phyloP scores from a whole-genome alignment of 2,329 filamentous ascomycete species.

The Sordariomycetes sp. region DNA sequence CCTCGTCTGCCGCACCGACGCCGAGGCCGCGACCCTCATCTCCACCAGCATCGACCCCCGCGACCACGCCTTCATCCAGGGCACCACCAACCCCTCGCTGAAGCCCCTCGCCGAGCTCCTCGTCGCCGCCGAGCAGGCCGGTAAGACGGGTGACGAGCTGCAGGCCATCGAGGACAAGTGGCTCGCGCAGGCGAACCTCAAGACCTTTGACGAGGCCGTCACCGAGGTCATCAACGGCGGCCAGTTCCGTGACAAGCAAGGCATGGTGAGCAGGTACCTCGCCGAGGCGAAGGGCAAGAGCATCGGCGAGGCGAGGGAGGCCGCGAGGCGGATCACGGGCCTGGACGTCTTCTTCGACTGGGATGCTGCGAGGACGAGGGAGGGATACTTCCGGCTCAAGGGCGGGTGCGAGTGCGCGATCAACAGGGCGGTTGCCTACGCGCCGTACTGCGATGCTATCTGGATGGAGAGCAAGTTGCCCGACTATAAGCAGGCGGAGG shows the following conservation, averaged over 20 bases:
- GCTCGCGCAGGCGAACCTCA: slow-evolving; percentile 64
- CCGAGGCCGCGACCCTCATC: slow-evolving; percentile 94
- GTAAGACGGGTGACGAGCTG: slow-evolving; percentile 68
- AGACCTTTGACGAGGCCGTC: slow-evolving; percentile 86
- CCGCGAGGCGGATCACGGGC: slow-evolving; percentile 66
- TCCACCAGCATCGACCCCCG: slow-evolving; percentile 91
- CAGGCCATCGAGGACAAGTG: slow-evolving; percentile 89
- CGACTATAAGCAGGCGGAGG: slow-evolving; percentile 78
- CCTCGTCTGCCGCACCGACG: slow-evolving; percentile 87
- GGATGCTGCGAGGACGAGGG: slow-evolving; percentile 83
- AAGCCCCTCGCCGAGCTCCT: slow-evolving; percentile 85
- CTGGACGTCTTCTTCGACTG: slow-evolving; percentile 85
- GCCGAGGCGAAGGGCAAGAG: slow-evolving; percentile 65
- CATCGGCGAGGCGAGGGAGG: slow-evolving; percentile 66
- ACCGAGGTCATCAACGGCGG: slow-evolving; percentile 64
- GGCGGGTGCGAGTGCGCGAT: slow-evolving; percentile 86
- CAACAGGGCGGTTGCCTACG: slow-evolving; percentile 83
- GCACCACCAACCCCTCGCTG: slow-evolving; percentile 72
- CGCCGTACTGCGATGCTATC: slow-evolving; percentile 87
- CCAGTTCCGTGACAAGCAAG: slow-evolving; percentile 49
- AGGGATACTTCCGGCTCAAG: slow-evolving; percentile 88
- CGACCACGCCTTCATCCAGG: slow-evolving; percentile 88
- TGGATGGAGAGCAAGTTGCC: slow-evolving; percentile 99
- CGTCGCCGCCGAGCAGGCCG: slow-evolving; percentile 67
- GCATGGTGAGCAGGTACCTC: slow-evolving; percentile 53